A percentile compares a stretch with the other conserved stretches of the same genome.
Evolutionary conservation across 345 rosid genomes (phyloP).

Genomic region (Aquilaria yunnanensis): DNA sequence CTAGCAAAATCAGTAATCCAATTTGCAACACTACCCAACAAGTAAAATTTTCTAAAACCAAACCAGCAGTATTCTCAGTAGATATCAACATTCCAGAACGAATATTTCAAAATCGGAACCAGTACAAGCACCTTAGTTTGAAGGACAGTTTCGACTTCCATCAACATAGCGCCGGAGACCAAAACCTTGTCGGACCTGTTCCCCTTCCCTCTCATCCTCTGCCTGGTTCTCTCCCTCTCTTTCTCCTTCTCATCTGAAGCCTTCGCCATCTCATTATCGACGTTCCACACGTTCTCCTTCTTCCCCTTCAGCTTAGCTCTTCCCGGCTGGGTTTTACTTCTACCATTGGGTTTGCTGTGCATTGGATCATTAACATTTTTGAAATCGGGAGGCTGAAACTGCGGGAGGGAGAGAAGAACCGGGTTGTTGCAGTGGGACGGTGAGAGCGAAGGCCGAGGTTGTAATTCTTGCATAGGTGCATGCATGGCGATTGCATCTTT

Average conservation of each 20-base stretch:
- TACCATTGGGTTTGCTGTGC: constrained; percentile 27
- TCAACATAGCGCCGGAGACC: constrained; percentile 67
- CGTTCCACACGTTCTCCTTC: constrained; percentile 76
- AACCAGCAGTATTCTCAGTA: neutral
- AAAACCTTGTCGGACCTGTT: constrained; percentile 32
- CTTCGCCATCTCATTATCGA: constrained; percentile 64
- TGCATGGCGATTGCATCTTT: no score
- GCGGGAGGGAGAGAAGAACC: no score
- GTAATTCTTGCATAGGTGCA: no score
- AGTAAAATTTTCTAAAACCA: neutral
- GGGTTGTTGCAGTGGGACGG: no score
- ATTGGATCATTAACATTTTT: constrained; percentile 18
- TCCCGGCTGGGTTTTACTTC: constrained; percentile 16
- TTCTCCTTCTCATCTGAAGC: constrained; percentile 19
- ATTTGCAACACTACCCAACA: neutral
- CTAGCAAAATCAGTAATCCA: neutral
- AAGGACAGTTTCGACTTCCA: constrained; percentile 77
- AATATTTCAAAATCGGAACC: no score
- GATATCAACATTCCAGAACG: no score
- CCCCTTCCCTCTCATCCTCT: constrained; percentile 36
- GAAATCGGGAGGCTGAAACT: no score
- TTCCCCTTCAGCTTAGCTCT: constrained; percentile 37
- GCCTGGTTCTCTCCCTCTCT: constrained; percentile 23
- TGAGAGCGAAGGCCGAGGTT: no score
- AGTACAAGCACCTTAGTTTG: constrained; percentile 63